phyloP scores from a whole-genome alignment of 257 asterid genomes.

The Solanum rostratum region DNA sequence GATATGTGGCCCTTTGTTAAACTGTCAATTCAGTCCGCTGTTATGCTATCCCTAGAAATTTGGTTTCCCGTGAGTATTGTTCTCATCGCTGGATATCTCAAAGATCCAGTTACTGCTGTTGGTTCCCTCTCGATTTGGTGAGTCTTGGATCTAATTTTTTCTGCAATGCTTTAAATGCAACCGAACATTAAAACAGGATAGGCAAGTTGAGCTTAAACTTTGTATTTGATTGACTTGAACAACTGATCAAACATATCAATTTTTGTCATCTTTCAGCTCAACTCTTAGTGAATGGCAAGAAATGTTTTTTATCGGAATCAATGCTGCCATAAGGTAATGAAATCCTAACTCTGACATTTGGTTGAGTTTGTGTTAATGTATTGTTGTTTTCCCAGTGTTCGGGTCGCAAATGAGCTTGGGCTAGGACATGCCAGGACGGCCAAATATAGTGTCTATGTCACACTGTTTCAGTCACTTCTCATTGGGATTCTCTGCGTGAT shows the following conservation, averaged over 20 bases:
- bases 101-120: slow-evolving; percentile 58
- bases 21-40: slow-evolving; percentile 76
- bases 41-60: slow-evolving; percentile 74
- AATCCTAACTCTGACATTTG: too few species aligned
- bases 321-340: slow-evolving; percentile 69
- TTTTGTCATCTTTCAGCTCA: slow-evolving; percentile 34
- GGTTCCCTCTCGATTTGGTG: slow-evolving; percentile 84
- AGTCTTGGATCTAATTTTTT: too few species aligned
- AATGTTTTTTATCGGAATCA: slow-evolving; percentile 72
- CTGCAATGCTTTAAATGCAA: too few species aligned
- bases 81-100: slow-evolving; percentile 61
- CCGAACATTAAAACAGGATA: too few species aligned
- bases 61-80: slow-evolving; percentile 83
- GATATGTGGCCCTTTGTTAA: slow-evolving; percentile 74
- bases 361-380: neutral
- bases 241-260: too few species aligned
- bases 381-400: slow-evolving; percentile 32
- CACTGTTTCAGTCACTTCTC: slow-evolving; percentile 44
- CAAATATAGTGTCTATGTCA: slow-evolving; percentile 41
- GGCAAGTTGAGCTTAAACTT: too few species aligned
- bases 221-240: too few species aligned
- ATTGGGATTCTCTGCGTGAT: slow-evolving; percentile 57
- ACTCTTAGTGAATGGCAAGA: slow-evolving; percentile 55
- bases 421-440: slow-evolving; percentile 58
- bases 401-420: slow-evolving; percentile 75